phyloP scores from a whole-genome alignment of 768 basidiomycete species.

The Lactarius indigo region DNA sequence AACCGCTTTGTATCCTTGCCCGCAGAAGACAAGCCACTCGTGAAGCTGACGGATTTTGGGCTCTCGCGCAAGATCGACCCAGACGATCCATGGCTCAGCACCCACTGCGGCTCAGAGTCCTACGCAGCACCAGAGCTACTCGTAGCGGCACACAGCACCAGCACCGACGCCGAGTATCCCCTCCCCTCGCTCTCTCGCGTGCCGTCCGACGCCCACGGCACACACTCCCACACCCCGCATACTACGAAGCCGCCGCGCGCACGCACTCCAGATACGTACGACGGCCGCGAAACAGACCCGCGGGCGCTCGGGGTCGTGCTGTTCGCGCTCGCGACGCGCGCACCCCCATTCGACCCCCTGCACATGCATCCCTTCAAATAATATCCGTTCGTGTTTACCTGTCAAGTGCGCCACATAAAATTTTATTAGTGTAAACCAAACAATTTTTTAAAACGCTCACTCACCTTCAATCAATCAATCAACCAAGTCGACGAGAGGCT shows the following conservation, averaged over 20 bases:
- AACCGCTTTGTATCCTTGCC: slow-evolving; percentile 36
- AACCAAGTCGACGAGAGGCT: too few relatives aligned
- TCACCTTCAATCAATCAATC: too few relatives aligned
- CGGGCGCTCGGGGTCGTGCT: slow-evolving; percentile 91
- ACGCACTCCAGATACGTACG: slow-evolving; percentile 51
- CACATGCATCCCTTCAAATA: background rate
- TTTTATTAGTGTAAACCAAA: background rate
- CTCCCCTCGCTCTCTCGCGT: slow-evolving; percentile 22
- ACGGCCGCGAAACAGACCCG: slow-evolving; percentile 80
- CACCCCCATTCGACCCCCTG: slow-evolving; percentile 62
- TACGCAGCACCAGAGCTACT: slow-evolving; percentile 83
- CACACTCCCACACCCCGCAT: background rate
- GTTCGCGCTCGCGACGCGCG: slow-evolving; percentile 67
- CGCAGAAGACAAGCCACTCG: slow-evolving; percentile 38
- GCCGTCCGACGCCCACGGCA: slow-evolving; percentile 13
- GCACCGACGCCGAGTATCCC: slow-evolving; percentile 24
- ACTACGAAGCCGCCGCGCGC: slow-evolving; percentile 40
- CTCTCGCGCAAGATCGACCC: slow-evolving; percentile 81
- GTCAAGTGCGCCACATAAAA: background rate
- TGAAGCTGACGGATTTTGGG: slow-evolving; percentile 88
- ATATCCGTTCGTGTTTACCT: background rate
- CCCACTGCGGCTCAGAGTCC: slow-evolving; percentile 83
- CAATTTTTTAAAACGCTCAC: background rate
- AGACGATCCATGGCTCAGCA: slow-evolving; percentile 56
- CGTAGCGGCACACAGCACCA: slow-evolving; percentile 32